Percentiles rank a stretch among this genome's conserved stretches.
phyloP scores from a whole-genome alignment of 371 early-diverging fungal species.

The Rhizopus stolonifer region DNA sequence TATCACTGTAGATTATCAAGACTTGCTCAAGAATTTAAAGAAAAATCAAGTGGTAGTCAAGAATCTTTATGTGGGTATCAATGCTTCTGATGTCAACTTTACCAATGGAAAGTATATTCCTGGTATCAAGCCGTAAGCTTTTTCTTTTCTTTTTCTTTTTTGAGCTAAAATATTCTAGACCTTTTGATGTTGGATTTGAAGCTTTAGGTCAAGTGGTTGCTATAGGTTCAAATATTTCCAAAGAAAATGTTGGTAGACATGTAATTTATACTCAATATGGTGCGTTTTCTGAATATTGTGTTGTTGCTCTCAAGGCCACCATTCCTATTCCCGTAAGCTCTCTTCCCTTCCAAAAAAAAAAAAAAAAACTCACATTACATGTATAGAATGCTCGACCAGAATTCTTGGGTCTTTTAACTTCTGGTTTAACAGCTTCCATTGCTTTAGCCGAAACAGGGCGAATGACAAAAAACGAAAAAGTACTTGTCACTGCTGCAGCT shows the following conservation, averaged over 20 bases:
- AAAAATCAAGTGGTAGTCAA: constrained; percentile 46
- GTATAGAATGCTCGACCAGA: constrained; percentile 30
- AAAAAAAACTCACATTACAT: not conserved
- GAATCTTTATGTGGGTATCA: constrained; percentile 54
- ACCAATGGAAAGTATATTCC: constrained; percentile 62
- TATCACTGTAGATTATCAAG: constrained; percentile 26
- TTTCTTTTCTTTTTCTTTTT: not conserved
- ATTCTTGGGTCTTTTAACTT: constrained; percentile 46
- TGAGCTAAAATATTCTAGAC: constrained; percentile 40
- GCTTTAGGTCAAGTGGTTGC: constrained; percentile 55
- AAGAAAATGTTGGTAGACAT: constrained; percentile 36
- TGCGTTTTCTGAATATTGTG: constrained; percentile 55
- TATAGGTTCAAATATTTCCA: constrained; percentile 40
- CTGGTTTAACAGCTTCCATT: constrained; percentile 58
- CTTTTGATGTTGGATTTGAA: constrained; percentile 66
- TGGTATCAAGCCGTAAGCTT: constrained; percentile 51
- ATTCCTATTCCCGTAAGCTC: constrained; percentile 48
- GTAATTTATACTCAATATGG: constrained; percentile 47
- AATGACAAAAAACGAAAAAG: constrained; percentile 41
- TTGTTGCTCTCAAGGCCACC: constrained; percentile 21
- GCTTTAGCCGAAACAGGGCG: constrained; percentile 35
- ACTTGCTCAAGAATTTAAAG: constrained; percentile 25
- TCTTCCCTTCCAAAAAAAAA: not conserved
- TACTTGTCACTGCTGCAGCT: constrained; percentile 49
- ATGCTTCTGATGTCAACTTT: constrained; percentile 62